Base-by-base conservation (phyloP, 108 stramenopile genomes). In the Epithemia pelagica region DNA sequence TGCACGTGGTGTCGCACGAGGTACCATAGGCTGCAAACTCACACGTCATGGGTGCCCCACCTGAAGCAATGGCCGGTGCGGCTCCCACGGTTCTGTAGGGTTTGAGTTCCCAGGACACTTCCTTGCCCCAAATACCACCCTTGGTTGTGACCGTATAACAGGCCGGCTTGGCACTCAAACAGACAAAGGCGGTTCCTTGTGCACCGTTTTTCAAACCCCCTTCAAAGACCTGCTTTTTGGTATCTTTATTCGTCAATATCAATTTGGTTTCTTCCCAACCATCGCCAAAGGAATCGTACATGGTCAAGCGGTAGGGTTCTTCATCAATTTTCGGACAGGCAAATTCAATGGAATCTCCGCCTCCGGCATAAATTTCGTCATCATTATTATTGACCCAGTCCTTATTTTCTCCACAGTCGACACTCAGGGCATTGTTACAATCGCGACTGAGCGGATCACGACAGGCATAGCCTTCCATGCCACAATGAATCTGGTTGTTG, bases 51-150 rank as follows among this genome's bases (percentile, higher is more conserved):
- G 95, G 95, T 18, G 88, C 75, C 10, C 91, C 91, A 21, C 88
- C 90, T 8, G 67, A 81, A 1, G 88, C 88, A 21, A 68, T 37
- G 24, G 58, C 57, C 23, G 78, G 59, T 15, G 78, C 78, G 21
- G 80, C 64, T 25, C 91, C 91, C 26, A 78, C 79, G 20, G 64
- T 52, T n/a, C n/a, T n/a, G 32, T 81, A 46, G 19, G 86, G 81
- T 27, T 80, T 74, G 27, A 93, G 51, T 68, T 95, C 91, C 95
- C 95, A 95, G 7, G 82, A 84, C 0, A 91, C 83, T 78, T 95
- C 95, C 59, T 92, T 89, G 22, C 95, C 90, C 95, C 95, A 95
- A 2, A 77, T 69, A 8, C 95, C 95, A 56, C 86, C 87, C 28
- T 69, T 29, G 21, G 89, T 78, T 24, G 71, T 57, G n/a, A 88